These are phyloP conservation scores for Xylaria grammica DNA, from an alignment of 495 filamentous ascomycete species.

Conservation along the genomic window DNA sequence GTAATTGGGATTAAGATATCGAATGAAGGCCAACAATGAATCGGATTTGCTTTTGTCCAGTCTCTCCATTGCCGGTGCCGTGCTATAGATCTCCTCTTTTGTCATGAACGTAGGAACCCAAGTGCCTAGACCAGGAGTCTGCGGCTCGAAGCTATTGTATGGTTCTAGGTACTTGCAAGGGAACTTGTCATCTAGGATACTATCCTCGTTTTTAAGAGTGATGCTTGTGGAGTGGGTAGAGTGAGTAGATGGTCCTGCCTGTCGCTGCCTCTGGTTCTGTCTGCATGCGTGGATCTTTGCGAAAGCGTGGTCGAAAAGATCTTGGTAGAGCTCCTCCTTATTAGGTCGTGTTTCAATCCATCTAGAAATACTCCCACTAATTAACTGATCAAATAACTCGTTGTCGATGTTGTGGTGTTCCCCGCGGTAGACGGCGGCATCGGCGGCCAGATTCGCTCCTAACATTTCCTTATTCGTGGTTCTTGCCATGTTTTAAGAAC, in stretches of 20 bases:
- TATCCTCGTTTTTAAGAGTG: no score
- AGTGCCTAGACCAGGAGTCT: not conserved
- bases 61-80: not conserved
- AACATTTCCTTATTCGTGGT: not conserved
- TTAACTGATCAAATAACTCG: not conserved
- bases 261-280: not conserved
- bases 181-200: not conserved
- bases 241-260: not conserved
- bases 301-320: not conserved
- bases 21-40: not conserved
- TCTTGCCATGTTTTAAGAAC: not conserved
- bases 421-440: not conserved
- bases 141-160: not conserved
- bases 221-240: not conserved
- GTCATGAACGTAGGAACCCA: conserved; percentile 2
- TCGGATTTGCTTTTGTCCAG: not conserved
- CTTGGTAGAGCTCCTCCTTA: not conserved
- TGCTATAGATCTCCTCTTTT: not conserved
- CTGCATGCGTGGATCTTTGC: not conserved
- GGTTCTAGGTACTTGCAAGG: conserved; percentile 1
- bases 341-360: not conserved
- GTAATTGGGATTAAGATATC: not conserved
- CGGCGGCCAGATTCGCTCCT: not conserved
- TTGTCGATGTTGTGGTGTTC: not conserved
- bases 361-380: not conserved